Evolutionary conservation across 495 filamentous ascomycete genomes (phyloP).

Genomic region (Neurospora sp.): DNA sequence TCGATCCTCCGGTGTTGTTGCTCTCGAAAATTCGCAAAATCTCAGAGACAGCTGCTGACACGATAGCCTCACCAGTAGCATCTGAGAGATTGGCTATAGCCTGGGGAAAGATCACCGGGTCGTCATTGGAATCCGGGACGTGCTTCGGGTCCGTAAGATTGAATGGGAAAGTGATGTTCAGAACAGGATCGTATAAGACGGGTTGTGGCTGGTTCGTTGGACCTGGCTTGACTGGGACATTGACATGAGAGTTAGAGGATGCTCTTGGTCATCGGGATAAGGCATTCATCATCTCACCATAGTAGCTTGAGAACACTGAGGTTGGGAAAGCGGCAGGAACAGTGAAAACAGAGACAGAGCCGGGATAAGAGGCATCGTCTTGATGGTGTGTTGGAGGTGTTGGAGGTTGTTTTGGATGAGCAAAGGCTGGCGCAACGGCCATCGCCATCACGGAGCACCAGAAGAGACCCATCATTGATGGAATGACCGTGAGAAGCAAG

Average conservation of each 20-base stretch:
- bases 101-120: conserved; percentile 41
- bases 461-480: background rate
- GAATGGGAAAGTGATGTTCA: conserved; percentile 46
- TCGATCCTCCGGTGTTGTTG: conserved; percentile 18
- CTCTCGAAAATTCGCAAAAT: conserved; percentile 37
- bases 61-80: conserved; percentile 28
- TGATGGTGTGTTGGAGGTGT: background rate
- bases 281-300: conserved; percentile 14
- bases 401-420: background rate
- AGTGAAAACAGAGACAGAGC: conserved; percentile 31
- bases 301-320: conserved; percentile 42
- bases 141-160: conserved; percentile 46
- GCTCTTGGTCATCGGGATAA: background rate
- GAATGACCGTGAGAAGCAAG: background rate
- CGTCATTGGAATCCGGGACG: conserved; percentile 37
- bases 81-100: conserved; percentile 32
- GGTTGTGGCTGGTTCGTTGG: conserved; percentile 51
- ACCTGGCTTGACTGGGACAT: conserved; percentile 26
- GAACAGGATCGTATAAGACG: conserved; percentile 43
- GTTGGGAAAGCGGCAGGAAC: conserved; percentile 46
- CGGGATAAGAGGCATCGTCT: conserved; percentile 1
- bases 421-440: background rate
- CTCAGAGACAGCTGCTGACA: conserved; percentile 30
- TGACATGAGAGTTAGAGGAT: background rate
- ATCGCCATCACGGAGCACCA: background rate